These are phyloP conservation scores for Leucocoprinus birnbaumii DNA, from an alignment of 768 basidiomycete genomes.

Conservation along the genomic window DNA sequence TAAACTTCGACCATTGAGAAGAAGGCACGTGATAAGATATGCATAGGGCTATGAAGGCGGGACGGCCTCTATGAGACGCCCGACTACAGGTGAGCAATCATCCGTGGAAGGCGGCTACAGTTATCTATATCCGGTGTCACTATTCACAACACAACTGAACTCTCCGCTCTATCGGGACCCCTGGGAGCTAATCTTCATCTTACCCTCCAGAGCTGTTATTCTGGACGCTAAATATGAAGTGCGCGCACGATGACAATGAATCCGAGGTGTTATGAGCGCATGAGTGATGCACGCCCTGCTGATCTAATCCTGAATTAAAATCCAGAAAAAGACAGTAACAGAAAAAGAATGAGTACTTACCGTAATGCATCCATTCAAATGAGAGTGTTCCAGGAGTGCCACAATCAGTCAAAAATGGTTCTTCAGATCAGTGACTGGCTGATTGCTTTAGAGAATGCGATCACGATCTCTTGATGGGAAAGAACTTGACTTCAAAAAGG, in stretches of 20 bases:
- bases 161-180: slow-evolving; percentile 37
- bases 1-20: slow-evolving; percentile 25
- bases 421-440: slow-evolving; percentile 15
- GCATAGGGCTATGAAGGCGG: slow-evolving; percentile 30
- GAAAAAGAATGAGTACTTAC: neutral
- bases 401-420: slow-evolving; percentile 32
- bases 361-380: slow-evolving; percentile 4
- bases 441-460: slow-evolving; percentile 23
- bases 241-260: slow-evolving; percentile 5
- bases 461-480: slow-evolving; percentile 27
- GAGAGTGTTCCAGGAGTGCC: slow-evolving; percentile 27
- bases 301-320: neutral
- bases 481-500: slow-evolving; percentile 24
- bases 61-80: slow-evolving; percentile 29
- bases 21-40: slow-evolving; percentile 21
- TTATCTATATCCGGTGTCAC: slow-evolving; percentile 32
- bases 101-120: slow-evolving; percentile 43
- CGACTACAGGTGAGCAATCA: slow-evolving; percentile 37
- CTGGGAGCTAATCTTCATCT: slow-evolving; percentile 33
- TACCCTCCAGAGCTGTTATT: slow-evolving; percentile 6
- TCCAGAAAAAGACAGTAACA: neutral
- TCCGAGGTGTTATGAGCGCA: slow-evolving; percentile 7
- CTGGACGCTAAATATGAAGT: slow-evolving; percentile 3
- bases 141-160: slow-evolving; percentile 22
- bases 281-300: neutral